Percentiles rank a stretch among this genome's conserved stretches.
phyloP scores from a whole-genome alignment of 345 rosid genomes.

The Anacardium occidentale region DNA sequence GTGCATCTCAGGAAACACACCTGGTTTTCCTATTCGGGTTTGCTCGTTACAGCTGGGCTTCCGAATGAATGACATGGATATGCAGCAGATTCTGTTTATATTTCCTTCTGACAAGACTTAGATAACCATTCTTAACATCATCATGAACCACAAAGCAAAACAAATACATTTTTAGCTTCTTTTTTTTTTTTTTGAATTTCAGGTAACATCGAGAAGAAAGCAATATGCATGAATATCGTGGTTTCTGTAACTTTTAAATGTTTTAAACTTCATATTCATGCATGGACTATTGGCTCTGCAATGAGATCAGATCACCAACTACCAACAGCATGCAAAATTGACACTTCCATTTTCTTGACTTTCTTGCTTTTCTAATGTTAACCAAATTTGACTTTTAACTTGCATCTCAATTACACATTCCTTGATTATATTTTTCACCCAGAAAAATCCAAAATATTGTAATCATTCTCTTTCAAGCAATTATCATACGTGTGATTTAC shows the following conservation, averaged over 20 bases:
- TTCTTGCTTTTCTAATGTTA: background rate
- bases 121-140: background rate
- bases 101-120: too few species aligned
- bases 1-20: conserved; percentile 19
- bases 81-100: too few species aligned
- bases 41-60: conserved; percentile 16
- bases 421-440: too few species aligned
- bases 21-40: conserved; percentile 12
- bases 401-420: background rate
- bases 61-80: background rate
- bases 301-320: conserved; percentile 26
- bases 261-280: background rate
- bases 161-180: background rate
- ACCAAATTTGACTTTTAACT: conserved; percentile 6
- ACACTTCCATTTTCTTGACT: conserved; percentile 17
- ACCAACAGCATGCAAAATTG: background rate
- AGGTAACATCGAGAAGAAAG: background rate
- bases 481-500: too few species aligned
- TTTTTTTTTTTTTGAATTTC: too few species aligned
- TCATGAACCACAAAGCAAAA: background rate
- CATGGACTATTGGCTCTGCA: conserved; percentile 19
- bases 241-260: background rate
- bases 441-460: background rate
- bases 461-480: too few species aligned
- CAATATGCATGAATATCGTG: background rate